A percentile compares a stretch with the other conserved stretches of the same genome.
phyloP scores from a whole-genome alignment of 2,329 filamentous ascomycete genomes.

The Pyrenophora seminiperda region DNA sequence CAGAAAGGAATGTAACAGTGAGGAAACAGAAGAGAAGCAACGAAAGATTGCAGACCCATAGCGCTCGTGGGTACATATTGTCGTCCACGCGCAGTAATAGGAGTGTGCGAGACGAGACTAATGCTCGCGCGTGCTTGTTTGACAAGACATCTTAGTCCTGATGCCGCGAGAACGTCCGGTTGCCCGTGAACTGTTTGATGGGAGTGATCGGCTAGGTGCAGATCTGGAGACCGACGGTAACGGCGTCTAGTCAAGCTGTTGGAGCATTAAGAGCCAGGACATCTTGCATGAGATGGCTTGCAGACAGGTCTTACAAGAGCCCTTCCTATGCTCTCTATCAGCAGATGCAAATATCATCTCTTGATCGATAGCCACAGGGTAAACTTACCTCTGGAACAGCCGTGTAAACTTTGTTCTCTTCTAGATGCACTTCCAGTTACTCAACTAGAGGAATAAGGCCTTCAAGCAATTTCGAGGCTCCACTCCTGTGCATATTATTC shows the following conservation, averaged over 20 bases:
- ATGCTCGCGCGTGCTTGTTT: slow-evolving; percentile 22
- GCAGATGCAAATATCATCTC: not conserved
- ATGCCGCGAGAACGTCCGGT: slow-evolving; percentile 18
- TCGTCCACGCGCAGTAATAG: slow-evolving; percentile 19
- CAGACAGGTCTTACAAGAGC: slow-evolving; percentile 17
- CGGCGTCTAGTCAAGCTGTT: slow-evolving; percentile 21
- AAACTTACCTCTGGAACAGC: no score
- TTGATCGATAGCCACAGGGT: not conserved
- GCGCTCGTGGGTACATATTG: slow-evolving; percentile 18
- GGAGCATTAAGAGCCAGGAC: slow-evolving; percentile 24
- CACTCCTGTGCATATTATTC: not conserved
- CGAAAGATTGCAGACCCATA: slow-evolving; percentile 10
- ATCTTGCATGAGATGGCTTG: slow-evolving; percentile 12
- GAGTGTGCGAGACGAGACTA: slow-evolving; percentile 6
- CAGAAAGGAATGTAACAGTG: slow-evolving; percentile 35
- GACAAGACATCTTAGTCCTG: slow-evolving; percentile 25
- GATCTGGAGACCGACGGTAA: slow-evolving; percentile 35
- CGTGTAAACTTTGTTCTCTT: not conserved
- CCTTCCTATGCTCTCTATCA: slow-evolving; percentile 4
- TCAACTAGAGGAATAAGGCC: not conserved
- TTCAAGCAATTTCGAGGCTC: not conserved
- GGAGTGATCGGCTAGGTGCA: slow-evolving; percentile 26
- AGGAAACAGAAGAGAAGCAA: slow-evolving; percentile 16
- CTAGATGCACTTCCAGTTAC: not conserved
- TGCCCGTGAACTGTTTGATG: slow-evolving; percentile 7